phyloP scores from a whole-genome alignment of 768 basidiomycete genomes.

The Ramaria sp. region DNA sequence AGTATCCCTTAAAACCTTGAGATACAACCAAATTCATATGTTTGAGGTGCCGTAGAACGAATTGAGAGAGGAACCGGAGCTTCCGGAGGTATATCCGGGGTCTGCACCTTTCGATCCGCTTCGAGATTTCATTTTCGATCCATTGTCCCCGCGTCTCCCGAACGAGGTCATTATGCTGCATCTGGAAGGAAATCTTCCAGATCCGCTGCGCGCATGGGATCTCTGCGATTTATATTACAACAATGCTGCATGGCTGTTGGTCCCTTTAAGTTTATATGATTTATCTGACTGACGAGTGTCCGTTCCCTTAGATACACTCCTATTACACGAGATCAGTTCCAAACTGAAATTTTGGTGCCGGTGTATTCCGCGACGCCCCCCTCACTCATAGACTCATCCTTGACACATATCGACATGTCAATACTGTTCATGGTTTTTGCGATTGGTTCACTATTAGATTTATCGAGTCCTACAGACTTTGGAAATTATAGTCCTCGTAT shows the following conservation, averaged over 20 bases:
- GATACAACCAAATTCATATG: neutral
- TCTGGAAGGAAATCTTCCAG: neutral
- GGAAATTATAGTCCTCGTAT: slow-evolving; percentile 12
- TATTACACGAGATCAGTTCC: slow-evolving; percentile 30
- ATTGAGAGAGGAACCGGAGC: neutral
- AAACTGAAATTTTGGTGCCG: slow-evolving; percentile 14
- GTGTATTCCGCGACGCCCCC: slow-evolving; percentile 28
- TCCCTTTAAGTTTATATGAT: slow-evolving; percentile 5
- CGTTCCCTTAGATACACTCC: slow-evolving; percentile 40
- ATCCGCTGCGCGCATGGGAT: slow-evolving; percentile 21
- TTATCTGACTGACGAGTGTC: too few relatives aligned
- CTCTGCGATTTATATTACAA: slow-evolving; percentile 33
- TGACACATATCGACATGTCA: slow-evolving; percentile 23
- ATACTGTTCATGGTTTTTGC: slow-evolving; percentile 42
- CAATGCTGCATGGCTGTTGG: slow-evolving; percentile 39
- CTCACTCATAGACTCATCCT: neutral
- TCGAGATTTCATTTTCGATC: neutral
- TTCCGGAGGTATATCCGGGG: neutral
- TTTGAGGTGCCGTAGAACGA: neutral
- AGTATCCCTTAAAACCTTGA: neutral
- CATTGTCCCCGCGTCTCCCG: neutral
- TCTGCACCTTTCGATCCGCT: neutral
- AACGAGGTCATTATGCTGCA: neutral
- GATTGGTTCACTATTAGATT: slow-evolving; percentile 26
- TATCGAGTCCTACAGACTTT: slow-evolving; percentile 23